Conservation (phyloP, 73 alveolate genomes). For the Paramecium caudatum region DNA sequence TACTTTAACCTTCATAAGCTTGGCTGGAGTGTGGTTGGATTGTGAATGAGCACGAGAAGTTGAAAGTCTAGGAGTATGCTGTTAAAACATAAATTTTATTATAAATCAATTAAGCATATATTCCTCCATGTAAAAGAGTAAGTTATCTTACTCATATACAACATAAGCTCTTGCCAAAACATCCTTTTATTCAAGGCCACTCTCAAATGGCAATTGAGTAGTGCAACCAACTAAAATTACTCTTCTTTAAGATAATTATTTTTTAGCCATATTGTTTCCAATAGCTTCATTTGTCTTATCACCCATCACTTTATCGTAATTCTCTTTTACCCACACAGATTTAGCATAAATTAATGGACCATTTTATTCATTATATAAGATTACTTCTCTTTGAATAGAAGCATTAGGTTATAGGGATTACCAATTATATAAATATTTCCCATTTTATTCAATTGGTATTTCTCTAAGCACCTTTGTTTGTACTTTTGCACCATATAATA, state of each 20-base stretch:
- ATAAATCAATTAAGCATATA: slow-evolving; percentile 7
- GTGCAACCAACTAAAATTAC: neutral
- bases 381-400: slow-evolving; percentile 11
- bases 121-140: neutral
- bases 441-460: neutral
- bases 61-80: slow-evolving; percentile 23
- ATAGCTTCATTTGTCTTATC: neutral
- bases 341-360: neutral
- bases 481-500: neutral
- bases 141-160: neutral
- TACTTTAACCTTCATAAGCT: neutral
- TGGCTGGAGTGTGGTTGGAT: neutral
- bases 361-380: neutral
- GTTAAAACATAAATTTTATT: slow-evolving; percentile 14
- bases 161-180: slow-evolving; percentile 20
- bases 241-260: slow-evolving; percentile 21
- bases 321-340: neutral
- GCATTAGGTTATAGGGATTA: neutral
- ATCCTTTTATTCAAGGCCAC: neutral
- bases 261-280: neutral
- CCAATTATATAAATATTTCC: slow-evolving; percentile 20
- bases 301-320: slow-evolving; percentile 21
- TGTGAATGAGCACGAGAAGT: slow-evolving; percentile 16
- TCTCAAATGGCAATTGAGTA: neutral
- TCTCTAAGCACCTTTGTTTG: neutral